phyloP scores from a whole-genome alignment of 768 basidiomycete genomes.

The Xanthoconium purpureum region DNA sequence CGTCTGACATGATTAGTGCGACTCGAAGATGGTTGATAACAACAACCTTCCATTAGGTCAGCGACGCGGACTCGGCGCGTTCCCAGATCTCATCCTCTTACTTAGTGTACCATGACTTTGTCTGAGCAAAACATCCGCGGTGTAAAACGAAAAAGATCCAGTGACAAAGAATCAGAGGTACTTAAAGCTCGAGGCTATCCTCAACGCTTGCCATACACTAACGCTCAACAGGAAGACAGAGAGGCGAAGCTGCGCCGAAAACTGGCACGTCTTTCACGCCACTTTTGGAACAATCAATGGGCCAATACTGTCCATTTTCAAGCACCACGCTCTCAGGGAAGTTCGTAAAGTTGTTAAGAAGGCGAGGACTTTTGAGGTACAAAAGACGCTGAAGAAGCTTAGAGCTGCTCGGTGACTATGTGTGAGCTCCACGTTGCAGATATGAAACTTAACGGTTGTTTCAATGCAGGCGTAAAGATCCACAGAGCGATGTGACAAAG shows the following conservation, averaged over 20 bases:
- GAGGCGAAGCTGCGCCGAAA: conserved; percentile 48
- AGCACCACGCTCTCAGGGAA: conserved; percentile 78
- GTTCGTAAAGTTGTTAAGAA: conserved; percentile 77
- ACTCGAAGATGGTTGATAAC: not conserved
- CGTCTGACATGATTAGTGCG: conserved; percentile 35
- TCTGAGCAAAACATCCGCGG: conserved; percentile 17
- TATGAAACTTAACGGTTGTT: not conserved
- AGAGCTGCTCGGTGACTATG: conserved; percentile 58
- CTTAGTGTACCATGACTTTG: conserved; percentile 6
- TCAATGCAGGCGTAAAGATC: conserved; percentile 34
- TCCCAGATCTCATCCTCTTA: too few species aligned
- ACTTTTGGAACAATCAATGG: conserved; percentile 5
- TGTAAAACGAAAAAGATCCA: conserved; percentile 45
- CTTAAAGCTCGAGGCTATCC: not conserved
- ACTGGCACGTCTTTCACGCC: conserved; percentile 43
- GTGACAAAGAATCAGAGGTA: conserved; percentile 35
- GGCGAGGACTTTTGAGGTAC: conserved; percentile 75
- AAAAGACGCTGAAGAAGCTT: conserved; percentile 78
- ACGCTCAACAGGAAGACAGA: conserved; percentile 36
- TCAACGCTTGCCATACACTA: not conserved
- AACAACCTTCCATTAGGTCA: conserved; percentile 17
- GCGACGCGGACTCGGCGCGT: not conserved
- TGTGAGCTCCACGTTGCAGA: not conserved
- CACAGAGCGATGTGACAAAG: conserved; percentile 36
- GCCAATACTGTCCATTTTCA: conserved; percentile 15